Base-by-base conservation (phyloP, 163 green algal species). In the Scenedesmus sp. region DNA sequence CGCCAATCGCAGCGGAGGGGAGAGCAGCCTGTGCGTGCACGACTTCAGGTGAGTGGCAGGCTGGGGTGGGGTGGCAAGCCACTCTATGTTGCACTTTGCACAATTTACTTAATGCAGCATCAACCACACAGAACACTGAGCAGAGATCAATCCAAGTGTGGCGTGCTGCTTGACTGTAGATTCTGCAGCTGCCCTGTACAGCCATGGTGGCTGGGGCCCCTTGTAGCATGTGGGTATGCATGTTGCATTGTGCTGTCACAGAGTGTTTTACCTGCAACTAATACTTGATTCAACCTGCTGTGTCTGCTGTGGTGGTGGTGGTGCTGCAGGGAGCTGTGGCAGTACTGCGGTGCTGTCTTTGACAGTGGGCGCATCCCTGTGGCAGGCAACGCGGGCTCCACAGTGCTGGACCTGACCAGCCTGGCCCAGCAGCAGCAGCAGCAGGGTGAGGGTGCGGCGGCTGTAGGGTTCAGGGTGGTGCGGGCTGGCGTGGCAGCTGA, bases 1-100 rank as follows among this genome's bases (percentile, higher is more conserved):
- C 52, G 97, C 97, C 81, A 98, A 98, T 89, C 18, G 93, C n/a
- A 97, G 94, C 82, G 96, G 97, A 16, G 82, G 54, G 59, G 16
- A 73, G 74, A 96, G 92, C 91, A 93, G 88, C 34, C 2, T 97
- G 13, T 52, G 46, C 10, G 86, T 95, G 8, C 60, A 54, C 7
- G 88, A 92, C 81, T 92, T 92, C 87, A 86, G 85, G 85, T 90
- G 46, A 15, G 85, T 9, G 9, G 0, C 23, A 8, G 67, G 8
- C 9, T 10, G 8, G 59, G 9, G 9, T 64, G 59, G 9, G 9
- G 9, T 64, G 59, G 8, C 59, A 15, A 64, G 59, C 9, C 59
- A 64, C 34, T 46, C 34, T 46, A 46, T 46, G 34, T 46, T 46
- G 34, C 34, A 46, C 34, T 46, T 46, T 46, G 34, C 34, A 46